phyloP scores from a whole-genome alignment of 441 rosid species.

The Eruca vesicaria region DNA sequence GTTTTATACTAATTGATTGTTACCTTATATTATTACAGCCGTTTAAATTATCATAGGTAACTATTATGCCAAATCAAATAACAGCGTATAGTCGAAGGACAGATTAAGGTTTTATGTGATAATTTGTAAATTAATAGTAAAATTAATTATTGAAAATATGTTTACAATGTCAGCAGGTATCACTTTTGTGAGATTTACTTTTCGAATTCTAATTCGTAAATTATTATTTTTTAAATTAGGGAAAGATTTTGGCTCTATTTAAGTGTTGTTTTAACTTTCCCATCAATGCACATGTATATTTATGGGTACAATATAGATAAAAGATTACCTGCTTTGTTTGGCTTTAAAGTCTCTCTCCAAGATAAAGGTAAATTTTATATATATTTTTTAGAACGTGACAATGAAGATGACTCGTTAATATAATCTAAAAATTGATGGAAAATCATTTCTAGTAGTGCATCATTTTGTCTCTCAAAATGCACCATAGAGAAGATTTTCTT shows the following conservation, averaged over 20 bases:
- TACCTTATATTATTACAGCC: neutral
- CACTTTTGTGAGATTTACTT: neutral
- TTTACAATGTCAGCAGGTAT: neutral
- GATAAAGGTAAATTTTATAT: neutral
- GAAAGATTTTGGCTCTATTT: slow-evolving; percentile 23
- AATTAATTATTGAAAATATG: neutral
- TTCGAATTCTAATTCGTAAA: neutral
- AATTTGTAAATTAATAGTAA: too few relatives aligned
- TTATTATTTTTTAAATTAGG: slow-evolving; percentile 2
- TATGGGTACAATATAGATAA: slow-evolving; percentile 22
- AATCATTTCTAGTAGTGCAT: too few relatives aligned
- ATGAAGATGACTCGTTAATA: neutral
- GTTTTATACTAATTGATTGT: neutral
- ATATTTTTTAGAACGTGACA: neutral
- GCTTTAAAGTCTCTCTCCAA: slow-evolving; percentile 23
- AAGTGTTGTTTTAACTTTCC: neutral
- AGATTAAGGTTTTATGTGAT: neutral
- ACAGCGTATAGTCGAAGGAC: neutral
- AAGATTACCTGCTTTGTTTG: slow-evolving; percentile 26
- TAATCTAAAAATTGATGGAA: too few relatives aligned
- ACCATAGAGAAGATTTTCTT: too few relatives aligned
- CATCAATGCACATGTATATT: slow-evolving; percentile 24
- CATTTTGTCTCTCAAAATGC: too few relatives aligned
- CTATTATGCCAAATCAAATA: neutral
- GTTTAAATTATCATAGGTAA: neutral